A percentile compares a stretch with the other conserved stretches of the same genome.
phyloP scores from a whole-genome alignment of 2,329 filamentous ascomycete species.

The Epicoccum sorghinum region DNA sequence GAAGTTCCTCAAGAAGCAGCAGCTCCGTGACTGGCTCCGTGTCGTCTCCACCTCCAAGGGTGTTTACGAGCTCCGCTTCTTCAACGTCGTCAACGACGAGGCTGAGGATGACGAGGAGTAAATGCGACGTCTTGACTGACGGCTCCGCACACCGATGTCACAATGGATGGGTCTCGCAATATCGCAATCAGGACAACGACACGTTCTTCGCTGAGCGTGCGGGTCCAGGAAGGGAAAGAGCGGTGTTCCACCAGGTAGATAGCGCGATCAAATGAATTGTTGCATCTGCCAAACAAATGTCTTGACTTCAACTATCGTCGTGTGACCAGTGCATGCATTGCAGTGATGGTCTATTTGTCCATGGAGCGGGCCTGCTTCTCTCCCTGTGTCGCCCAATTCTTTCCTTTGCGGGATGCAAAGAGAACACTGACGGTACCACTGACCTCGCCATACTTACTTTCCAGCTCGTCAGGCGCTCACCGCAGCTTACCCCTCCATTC shows the following conservation, averaged over 20 bases:
- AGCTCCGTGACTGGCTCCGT: slow-evolving; percentile 99
- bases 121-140: slow-evolving; percentile 46
- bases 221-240: slow-evolving; percentile 26
- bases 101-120: slow-evolving; percentile 99
- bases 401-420: too few species aligned
- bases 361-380: too few species aligned
- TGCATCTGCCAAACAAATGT: slow-evolving; percentile 22
- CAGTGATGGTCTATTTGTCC: too few species aligned
- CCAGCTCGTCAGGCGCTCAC: not conserved
- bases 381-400: too few species aligned
- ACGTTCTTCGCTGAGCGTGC: slow-evolving; percentile 19
- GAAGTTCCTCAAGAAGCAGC: slow-evolving; percentile 99
- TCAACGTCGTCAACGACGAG: slow-evolving; percentile 99
- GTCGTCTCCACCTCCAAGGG: slow-evolving; percentile 98
- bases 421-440: not conserved
- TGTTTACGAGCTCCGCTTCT: slow-evolving; percentile 99
- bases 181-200: slow-evolving; percentile 8
- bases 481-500: slow-evolving; percentile 1
- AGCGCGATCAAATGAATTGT: slow-evolving; percentile 41
- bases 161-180: slow-evolving; percentile 9
- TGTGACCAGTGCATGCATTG: not conserved
- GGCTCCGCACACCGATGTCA: slow-evolving; percentile 11
- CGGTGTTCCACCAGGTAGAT: slow-evolving; percentile 32
- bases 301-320: not conserved
- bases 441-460: not conserved